Conservation (phyloP, 2,329 filamentous ascomycete genomes). For the Aspergillus sp. region DNA sequence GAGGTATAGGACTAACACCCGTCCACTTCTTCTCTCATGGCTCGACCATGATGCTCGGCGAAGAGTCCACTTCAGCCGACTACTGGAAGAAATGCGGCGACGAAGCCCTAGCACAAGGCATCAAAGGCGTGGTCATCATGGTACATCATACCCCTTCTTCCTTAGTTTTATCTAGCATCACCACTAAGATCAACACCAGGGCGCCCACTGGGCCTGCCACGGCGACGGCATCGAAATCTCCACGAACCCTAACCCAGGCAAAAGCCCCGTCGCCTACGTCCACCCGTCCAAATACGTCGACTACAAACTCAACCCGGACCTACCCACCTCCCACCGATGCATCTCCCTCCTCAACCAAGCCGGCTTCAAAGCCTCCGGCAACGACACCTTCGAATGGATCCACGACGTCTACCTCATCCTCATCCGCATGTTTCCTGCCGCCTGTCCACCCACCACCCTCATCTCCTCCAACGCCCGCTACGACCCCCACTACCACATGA, state of each 20-base stretch:
- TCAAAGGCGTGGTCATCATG: conserved; percentile 69
- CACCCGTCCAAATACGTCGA: conserved; percentile 65
- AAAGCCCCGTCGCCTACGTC: conserved; percentile 68
- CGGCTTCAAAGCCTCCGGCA: conserved; percentile 58
- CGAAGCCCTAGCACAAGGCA: conserved; percentile 59
- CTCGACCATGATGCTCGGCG: conserved; percentile 71
- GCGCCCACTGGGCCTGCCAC: conserved; percentile 66
- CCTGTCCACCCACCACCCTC: conserved; percentile 67
- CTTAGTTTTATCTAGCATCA: background rate
- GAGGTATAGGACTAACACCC: conserved; percentile 45
- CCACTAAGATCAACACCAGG: conserved; percentile 34
- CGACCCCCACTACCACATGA: conserved; percentile 59
- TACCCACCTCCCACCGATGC: conserved; percentile 54
- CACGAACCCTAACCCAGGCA: conserved; percentile 61
- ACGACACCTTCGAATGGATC: conserved; percentile 68
- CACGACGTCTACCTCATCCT: conserved; percentile 71
- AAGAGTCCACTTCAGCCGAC: conserved; percentile 61
- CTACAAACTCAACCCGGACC: conserved; percentile 64
- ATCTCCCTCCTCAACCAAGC: conserved; percentile 52
- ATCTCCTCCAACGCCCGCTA: conserved; percentile 52
- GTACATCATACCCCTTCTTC: conserved; percentile 34
- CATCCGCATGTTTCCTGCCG: conserved; percentile 67
- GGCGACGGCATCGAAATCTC: conserved; percentile 61
- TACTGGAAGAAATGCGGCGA: conserved; percentile 70
- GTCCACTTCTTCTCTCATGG: conserved; percentile 71